Evolutionary conservation across 176 grass and related monocot genomes (phyloP).

Genomic region (Paspalum notatum): DNA sequence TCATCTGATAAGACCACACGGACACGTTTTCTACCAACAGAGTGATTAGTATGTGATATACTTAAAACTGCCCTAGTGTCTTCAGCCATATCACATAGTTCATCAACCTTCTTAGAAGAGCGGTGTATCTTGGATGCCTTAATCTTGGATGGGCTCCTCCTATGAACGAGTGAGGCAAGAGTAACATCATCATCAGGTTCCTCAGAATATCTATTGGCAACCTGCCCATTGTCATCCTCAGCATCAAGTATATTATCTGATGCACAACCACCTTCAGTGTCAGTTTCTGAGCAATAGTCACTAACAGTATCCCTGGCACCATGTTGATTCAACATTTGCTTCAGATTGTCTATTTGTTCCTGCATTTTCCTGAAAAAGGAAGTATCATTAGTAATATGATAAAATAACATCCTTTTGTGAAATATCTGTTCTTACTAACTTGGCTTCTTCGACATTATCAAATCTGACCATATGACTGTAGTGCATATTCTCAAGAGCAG

Average conservation of each 20-base stretch:
- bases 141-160: constrained; percentile 49
- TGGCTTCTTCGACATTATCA: constrained; percentile 79
- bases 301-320: constrained; percentile 45
- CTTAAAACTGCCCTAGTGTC: constrained; percentile 37
- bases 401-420: not conserved
- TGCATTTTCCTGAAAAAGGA: constrained; percentile 62
- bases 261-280: constrained; percentile 63
- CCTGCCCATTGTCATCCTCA: constrained; percentile 33
- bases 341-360: constrained; percentile 66
- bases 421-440: constrained; percentile 51
- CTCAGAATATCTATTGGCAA: constrained; percentile 42
- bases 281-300: constrained; percentile 89
- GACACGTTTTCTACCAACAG: constrained; percentile 68
- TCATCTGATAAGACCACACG: constrained; percentile 92
- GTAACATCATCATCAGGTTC: constrained; percentile 62
- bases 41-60: constrained; percentile 51
- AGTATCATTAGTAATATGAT: constrained; percentile 7
- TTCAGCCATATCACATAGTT: constrained; percentile 43
- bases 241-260: constrained; percentile 47
- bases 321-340: constrained; percentile 60
- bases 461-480: constrained; percentile 93
- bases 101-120: constrained; percentile 39
- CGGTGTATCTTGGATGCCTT: constrained; percentile 49
- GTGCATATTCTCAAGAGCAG: constrained; percentile 94
- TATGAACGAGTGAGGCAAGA: constrained; percentile 66